Conservation (phyloP, 768 basidiomycete genomes). For the Xanthoconium purpureum region DNA sequence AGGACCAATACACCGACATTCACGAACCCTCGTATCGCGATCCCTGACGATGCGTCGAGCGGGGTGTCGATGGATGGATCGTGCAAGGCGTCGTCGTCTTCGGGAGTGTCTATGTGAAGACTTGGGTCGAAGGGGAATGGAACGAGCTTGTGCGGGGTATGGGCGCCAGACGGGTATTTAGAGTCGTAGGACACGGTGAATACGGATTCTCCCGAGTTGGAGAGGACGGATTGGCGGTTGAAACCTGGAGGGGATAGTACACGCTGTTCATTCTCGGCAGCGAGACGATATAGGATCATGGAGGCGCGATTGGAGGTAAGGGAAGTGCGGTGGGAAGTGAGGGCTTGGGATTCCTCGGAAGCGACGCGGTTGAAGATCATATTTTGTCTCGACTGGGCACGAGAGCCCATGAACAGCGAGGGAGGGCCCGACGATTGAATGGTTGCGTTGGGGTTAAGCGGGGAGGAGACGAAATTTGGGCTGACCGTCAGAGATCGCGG, state of each 20-base stretch:
- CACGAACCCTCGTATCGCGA: constrained; percentile 48
- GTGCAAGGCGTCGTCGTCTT: constrained; percentile 78
- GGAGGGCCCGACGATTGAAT: constrained; percentile 9
- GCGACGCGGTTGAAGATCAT: constrained; percentile 42
- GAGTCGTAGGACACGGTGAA: constrained; percentile 52
- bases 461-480: constrained; percentile 46
- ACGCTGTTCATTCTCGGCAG: constrained; percentile 35
- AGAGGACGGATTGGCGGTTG: constrained; percentile 44
- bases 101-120: constrained; percentile 51
- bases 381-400: constrained; percentile 40
- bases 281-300: constrained; percentile 67
- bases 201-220: constrained; percentile 51
- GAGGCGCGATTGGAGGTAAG: constrained; percentile 42
- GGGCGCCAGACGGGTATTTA: constrained; percentile 56
- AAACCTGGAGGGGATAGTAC: constrained; percentile 34
- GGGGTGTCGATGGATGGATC: constrained; percentile 44
- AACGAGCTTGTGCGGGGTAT: constrained; percentile 41
- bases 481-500: constrained; percentile 27
- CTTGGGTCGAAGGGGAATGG: constrained; percentile 73
- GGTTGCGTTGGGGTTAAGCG: constrained; percentile 45
- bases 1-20: constrained; percentile 70
- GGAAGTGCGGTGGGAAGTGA: constrained; percentile 26
- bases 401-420: constrained; percentile 30
- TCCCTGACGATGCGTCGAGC: constrained; percentile 22
- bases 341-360: constrained; percentile 44